Evolutionary conservation across 139 green algal genomes (phyloP).

Genomic region (Dunaliella sp.): DNA sequence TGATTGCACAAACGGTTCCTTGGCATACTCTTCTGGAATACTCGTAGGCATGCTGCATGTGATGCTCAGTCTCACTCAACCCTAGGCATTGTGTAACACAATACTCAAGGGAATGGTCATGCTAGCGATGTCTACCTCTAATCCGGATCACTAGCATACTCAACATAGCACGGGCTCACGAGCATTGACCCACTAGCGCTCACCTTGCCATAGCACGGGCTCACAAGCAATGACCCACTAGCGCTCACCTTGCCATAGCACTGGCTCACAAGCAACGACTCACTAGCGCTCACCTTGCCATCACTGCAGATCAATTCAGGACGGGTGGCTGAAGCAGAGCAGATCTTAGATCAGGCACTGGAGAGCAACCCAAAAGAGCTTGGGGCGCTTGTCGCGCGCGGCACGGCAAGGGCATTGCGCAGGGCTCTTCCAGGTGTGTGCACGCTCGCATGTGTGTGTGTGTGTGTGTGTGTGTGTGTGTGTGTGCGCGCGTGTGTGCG

Average conservation of each 20-base stretch:
- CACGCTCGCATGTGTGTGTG: slow-evolving; percentile 2
- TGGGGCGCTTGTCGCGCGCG: slow-evolving; percentile 62
- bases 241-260: neutral
- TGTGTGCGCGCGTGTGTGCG: neutral
- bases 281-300: neutral
- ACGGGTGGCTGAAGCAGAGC: slow-evolving; percentile 56
- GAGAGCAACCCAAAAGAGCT: slow-evolving; percentile 40
- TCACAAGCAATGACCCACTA: neutral
- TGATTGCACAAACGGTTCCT: no score
- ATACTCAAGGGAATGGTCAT: no score
- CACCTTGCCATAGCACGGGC: no score
- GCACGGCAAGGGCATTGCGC: slow-evolving; percentile 72
- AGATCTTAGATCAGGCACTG: slow-evolving; percentile 67
- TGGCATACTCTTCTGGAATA: no score
- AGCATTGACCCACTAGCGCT: neutral
- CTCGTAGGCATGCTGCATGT: no score
- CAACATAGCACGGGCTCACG: no score
- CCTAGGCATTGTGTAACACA: no score
- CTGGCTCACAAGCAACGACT: neutral
- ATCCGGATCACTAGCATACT: no score
- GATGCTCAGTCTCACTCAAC: no score
- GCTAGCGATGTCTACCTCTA: no score
- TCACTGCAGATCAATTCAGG: slow-evolving; percentile 72
- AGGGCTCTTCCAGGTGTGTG: slow-evolving; percentile 56
- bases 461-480: neutral